These are phyloP conservation scores for Colletotrichum navitas DNA, from an alignment of 2,329 filamentous ascomycete genomes.

Conservation along the genomic window DNA sequence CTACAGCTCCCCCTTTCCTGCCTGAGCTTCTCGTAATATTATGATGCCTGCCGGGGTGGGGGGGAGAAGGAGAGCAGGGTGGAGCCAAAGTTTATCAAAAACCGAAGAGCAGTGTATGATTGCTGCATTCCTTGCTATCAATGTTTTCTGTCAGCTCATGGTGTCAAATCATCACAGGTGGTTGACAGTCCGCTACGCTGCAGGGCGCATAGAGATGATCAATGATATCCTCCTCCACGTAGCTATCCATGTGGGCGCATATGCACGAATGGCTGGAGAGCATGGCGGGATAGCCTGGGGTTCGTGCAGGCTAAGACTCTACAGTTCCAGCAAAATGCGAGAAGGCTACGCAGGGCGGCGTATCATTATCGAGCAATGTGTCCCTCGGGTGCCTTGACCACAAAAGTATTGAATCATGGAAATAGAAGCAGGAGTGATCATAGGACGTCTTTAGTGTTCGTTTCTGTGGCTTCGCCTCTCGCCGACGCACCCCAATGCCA, in stretches of 20 bases:
- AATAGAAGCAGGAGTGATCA: slow-evolving; percentile 13
- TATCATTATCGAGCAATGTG: slow-evolving; percentile 6
- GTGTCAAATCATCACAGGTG: not conserved
- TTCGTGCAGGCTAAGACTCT: slow-evolving; percentile 33
- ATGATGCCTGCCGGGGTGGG: not conserved
- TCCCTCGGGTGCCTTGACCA: not conserved
- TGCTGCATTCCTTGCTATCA: not conserved
- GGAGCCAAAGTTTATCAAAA: not conserved
- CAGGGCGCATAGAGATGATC: slow-evolving; percentile 18
- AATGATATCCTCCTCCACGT: slow-evolving; percentile 25
- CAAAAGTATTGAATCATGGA: slow-evolving; percentile 16
- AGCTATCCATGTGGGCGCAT: slow-evolving; percentile 31
- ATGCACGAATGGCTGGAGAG: slow-evolving; percentile 38
- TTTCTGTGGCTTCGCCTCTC: slow-evolving; percentile 17
- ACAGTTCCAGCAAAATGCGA: slow-evolving; percentile 24
- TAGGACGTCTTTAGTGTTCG: not conserved
- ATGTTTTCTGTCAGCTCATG: not conserved
- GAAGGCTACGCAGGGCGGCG: slow-evolving; percentile 15
- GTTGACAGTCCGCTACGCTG: not conserved
- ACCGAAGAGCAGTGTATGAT: not conserved
- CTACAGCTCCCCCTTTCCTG: not conserved
- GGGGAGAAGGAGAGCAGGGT: not conserved
- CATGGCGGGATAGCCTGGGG: slow-evolving; percentile 22
- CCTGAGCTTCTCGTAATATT: not conserved
- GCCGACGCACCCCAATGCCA: slow-evolving; percentile 9